Base-by-base conservation (phyloP, 2,329 filamentous ascomycete genomes). In the Cladophialophora exuberans region DNA sequence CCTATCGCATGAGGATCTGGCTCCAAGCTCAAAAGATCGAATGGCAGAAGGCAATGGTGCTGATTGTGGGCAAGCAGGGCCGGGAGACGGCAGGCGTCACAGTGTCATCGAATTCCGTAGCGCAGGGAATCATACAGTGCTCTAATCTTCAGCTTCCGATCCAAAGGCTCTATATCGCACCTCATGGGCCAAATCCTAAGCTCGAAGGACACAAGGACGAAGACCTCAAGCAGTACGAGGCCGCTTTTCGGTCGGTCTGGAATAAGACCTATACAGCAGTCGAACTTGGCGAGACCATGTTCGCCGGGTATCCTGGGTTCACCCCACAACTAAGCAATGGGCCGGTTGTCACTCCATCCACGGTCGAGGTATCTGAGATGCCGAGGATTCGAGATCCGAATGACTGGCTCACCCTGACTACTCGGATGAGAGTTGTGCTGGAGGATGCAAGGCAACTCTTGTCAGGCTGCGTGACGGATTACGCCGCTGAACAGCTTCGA, bases 401-500 rank as follows among this genome's bases (percentile, higher is more conserved):
- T 25, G 39, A 42, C 22, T 42, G 39, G 39, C 22, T 42, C 22
- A 22, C 39, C 18, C 18, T 42, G 39, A 42, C 17, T 13, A 42
- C 39, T 6, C 39, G 39, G 20, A 3, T 42, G 39, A 15, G 39
- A 20, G 20, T 42, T 3, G 39, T 42, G 18, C 23, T 42, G 39
- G 39, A 42, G 23, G 39, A 42, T 42, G n/a, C 39, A 42, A 15
- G 39, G n/a, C 39, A 42, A 20, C 13, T 42, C 6, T 20, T 42
- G 18, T 42, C 39, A 20, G 39, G 39, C 5, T 42, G 39, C 39
- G 39, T 42, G 18, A 42, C 39, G 13, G 39, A 42, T 11, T 42
- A 42, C 11, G 39, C 39, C 9, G 39, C 39, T 5, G 39, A 42
- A n/a, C 39, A 42, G 20, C 39, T 42, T 20, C 39, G 39, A 42